Evolutionary conservation across 2,329 filamentous ascomycete species (phyloP), one percentile per base, ranked within the genome.

Genomic region (Tolypocladium paradoxum): DNA sequence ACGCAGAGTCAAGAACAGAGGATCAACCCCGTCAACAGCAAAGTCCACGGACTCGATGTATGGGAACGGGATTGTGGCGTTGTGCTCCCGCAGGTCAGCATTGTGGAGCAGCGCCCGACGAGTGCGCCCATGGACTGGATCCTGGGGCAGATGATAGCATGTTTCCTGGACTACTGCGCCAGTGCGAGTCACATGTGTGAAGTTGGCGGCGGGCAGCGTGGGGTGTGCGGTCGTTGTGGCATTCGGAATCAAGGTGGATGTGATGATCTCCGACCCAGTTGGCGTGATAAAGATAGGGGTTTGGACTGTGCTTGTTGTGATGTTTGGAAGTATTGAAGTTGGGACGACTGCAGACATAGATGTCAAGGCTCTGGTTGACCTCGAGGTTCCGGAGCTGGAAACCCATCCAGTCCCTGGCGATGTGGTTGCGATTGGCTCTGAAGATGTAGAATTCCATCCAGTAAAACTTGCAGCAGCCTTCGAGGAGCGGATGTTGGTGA

Each of bases 31-130:
- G 18, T 65, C 60, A 3, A 56, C 58, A 24, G 67, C 62, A 48
- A 71, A 66, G 43, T 65, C 62, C 24, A 72, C 61, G 0, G 70
- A 66, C 49, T 72, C 67, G 4, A 72, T 64, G 47, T 68, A 72
- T 0, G 69, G 68, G 24, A 64, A 61, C 1, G 68, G 67, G 6
- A 70, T 64, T 0, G 64, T 61, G 18, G 60, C 54, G 33, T 70
- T 68, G 2, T 56, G 54, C 48, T 66, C 64, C 11, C 56, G 63
- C 7, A 65, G 54, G 6, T 62, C 62, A 16, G 60, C 57, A 45
- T 68, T 70, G 46, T 65, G 64, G n/a, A 72, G 49, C 5, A 64
- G 51, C 0, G 66, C 61, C 37, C 68, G 56, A 24, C 62, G 52
- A 14, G 60, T 51, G 11, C 59, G 50, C 5, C 61, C 62, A 33